Percentiles rank a stretch among this genome's conserved stretches.
These are phyloP conservation scores for Sarocladium kiliense DNA, from an alignment of 2,329 filamentous ascomycete species.

Conservation along the genomic window DNA sequence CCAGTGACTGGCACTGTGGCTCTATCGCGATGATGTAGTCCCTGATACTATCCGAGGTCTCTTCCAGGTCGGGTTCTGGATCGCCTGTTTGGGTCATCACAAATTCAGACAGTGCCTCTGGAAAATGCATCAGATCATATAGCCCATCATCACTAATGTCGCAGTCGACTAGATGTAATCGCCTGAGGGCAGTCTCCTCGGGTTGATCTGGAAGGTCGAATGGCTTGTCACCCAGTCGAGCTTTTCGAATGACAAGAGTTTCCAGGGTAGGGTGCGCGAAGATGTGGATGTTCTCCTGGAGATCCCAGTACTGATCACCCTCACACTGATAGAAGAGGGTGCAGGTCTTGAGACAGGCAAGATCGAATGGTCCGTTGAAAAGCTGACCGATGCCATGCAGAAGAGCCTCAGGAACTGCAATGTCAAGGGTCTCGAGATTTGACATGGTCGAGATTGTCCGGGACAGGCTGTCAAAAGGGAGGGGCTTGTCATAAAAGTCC, in stretches of 20 bases:
- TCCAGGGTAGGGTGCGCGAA: slow-evolving; percentile 45
- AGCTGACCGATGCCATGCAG: slow-evolving; percentile 41
- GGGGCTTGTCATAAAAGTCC: slow-evolving; percentile 17
- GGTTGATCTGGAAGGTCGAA: slow-evolving; percentile 44
- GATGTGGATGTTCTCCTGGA: slow-evolving; percentile 47
- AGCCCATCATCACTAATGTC: slow-evolving; percentile 41
- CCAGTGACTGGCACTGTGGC: slow-evolving; percentile 35
- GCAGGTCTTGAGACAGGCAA: slow-evolving; percentile 41
- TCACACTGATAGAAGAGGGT: slow-evolving; percentile 41
- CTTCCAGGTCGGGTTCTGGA: slow-evolving; percentile 36
- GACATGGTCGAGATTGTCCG: slow-evolving; percentile 44
- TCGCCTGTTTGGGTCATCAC: slow-evolving; percentile 39
- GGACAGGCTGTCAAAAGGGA: slow-evolving; percentile 36
- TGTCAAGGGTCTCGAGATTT: slow-evolving; percentile 40
- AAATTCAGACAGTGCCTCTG: slow-evolving; percentile 38
- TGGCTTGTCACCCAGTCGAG: slow-evolving; percentile 39
- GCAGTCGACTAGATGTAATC: slow-evolving; percentile 42
- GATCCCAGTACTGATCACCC: slow-evolving; percentile 41
- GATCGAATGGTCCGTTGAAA: slow-evolving; percentile 45
- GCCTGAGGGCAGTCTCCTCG: slow-evolving; percentile 37
- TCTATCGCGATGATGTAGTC: slow-evolving; percentile 41
- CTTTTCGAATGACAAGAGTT: slow-evolving; percentile 36
- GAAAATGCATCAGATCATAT: slow-evolving; percentile 34
- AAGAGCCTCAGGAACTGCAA: slow-evolving; percentile 38
- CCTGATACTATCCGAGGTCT: slow-evolving; percentile 40